These are phyloP conservation scores for Pinus taeda DNA, from an alignment of 75 land plant genomes.

Conservation along the genomic window DNA sequence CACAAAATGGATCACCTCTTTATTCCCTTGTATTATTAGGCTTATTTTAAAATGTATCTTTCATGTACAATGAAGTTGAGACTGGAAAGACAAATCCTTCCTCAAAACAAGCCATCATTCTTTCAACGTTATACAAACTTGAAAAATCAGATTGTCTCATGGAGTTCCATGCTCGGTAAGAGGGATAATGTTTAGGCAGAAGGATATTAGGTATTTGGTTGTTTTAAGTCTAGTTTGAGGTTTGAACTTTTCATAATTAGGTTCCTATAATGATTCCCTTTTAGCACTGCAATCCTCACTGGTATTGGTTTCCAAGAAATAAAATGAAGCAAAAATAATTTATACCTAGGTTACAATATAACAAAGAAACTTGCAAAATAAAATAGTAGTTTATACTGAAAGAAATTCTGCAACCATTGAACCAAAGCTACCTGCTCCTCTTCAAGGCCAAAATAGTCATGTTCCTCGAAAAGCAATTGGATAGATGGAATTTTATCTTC, in stretches of 20 bases:
- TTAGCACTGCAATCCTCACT: background rate
- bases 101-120: too few relatives aligned
- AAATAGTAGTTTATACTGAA: background rate
- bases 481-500: constrained; percentile 5
- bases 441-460: constrained; percentile 32
- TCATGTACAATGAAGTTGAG: too few relatives aligned
- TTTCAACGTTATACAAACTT: too few relatives aligned
- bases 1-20: too few relatives aligned
- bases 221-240: background rate
- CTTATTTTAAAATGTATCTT: too few relatives aligned
- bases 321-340: background rate
- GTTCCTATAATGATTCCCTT: background rate
- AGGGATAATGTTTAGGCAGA: too few relatives aligned
- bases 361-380: background rate
- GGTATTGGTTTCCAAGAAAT: background rate
- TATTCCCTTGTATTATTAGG: too few relatives aligned
- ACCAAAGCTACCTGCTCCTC: constrained; percentile 19
- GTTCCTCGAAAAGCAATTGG: constrained; percentile 10
- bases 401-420: background rate
- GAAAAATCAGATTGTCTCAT: too few relatives aligned
- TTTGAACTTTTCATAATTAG: background rate
- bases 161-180: too few relatives aligned
- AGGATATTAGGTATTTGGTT: background rate
- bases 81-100: too few relatives aligned
- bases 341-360: background rate